Percentiles rank a stretch among this genome's conserved stretches.
phyloP scores from a whole-genome alignment of 2,329 filamentous ascomycete species.

The Aspergillus floridensis region DNA sequence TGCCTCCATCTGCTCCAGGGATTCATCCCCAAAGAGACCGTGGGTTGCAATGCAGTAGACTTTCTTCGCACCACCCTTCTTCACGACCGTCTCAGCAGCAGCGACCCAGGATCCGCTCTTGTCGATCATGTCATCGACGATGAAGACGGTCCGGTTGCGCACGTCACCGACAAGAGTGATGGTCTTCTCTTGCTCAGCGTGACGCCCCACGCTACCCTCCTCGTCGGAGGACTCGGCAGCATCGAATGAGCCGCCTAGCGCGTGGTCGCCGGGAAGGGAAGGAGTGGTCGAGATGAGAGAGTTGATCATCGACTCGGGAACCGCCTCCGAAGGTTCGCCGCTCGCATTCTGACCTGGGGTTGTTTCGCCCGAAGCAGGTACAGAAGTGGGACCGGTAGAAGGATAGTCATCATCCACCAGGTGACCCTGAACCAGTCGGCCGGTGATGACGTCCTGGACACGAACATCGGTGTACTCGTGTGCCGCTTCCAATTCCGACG shows the following conservation, averaged over 20 bases:
- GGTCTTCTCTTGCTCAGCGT: slow-evolving; percentile 82
- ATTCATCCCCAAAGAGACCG: slow-evolving; percentile 87
- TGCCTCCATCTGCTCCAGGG: slow-evolving; percentile 81
- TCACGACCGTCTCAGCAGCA: slow-evolving; percentile 92
- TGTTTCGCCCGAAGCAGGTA: slow-evolving; percentile 61
- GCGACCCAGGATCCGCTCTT: slow-evolving; percentile 96
- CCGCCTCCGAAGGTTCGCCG: slow-evolving; percentile 48
- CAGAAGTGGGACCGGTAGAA: slow-evolving; percentile 64
- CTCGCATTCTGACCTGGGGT: slow-evolving; percentile 48
- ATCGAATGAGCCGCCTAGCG: slow-evolving; percentile 80
- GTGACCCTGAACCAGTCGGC: slow-evolving; percentile 86
- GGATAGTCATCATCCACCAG: slow-evolving; percentile 92
- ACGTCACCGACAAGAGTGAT: slow-evolving; percentile 98
- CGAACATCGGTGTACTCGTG: slow-evolving; percentile 72
- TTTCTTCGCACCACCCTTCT: slow-evolving; percentile 83
- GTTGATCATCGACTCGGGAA: slow-evolving; percentile 85
- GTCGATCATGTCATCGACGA: slow-evolving; percentile 99
- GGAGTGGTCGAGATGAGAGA: slow-evolving; percentile 78
- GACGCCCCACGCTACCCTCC: slow-evolving; percentile 54
- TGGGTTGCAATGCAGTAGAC: slow-evolving; percentile 98
- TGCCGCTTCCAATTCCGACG: slow-evolving; percentile 45
- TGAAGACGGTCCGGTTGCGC: slow-evolving; percentile 80
- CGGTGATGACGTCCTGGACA: slow-evolving; percentile 85
- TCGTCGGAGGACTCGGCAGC: slow-evolving; percentile 90
- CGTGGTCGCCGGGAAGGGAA: slow-evolving; percentile 65